phyloP scores from a whole-genome alignment of 2,329 filamentous ascomycete genomes.

The Arthrobotrys sphaeroides region DNA sequence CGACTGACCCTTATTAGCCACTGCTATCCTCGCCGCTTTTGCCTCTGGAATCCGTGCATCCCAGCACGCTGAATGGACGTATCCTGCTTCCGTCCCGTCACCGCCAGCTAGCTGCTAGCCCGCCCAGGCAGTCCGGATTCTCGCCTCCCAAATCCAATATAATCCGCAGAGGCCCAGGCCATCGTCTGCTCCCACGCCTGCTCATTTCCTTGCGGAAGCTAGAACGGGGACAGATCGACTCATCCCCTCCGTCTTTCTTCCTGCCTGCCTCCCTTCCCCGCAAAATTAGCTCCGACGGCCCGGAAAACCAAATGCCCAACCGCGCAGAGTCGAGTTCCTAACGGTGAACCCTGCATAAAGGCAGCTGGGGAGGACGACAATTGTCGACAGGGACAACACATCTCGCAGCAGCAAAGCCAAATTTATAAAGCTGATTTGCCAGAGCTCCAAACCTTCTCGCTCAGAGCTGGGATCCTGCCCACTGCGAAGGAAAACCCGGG shows the following conservation, averaged over 20 bases:
- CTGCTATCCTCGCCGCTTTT: slow-evolving; percentile 14
- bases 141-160: slow-evolving; percentile 39
- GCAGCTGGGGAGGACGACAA: slow-evolving; percentile 29
- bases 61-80: slow-evolving; percentile 33
- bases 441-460: slow-evolving; percentile 15
- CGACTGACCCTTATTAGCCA: slow-evolving; percentile 30
- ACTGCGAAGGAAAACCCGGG: background rate
- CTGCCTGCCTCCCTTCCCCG: slow-evolving; percentile 32
- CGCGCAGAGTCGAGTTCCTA: slow-evolving; percentile 15
- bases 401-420: slow-evolving; percentile 41
- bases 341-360: slow-evolving; percentile 28
- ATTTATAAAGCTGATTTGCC: slow-evolving; percentile 47
- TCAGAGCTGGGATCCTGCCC: background rate
- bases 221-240: slow-evolving; percentile 36
- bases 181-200: slow-evolving; percentile 17
- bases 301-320: slow-evolving; percentile 2
- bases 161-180: slow-evolving; percentile 18
- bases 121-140: slow-evolving; percentile 29
- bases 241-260: slow-evolving; percentile 19
- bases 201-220: slow-evolving; percentile 21
- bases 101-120: slow-evolving; percentile 6
- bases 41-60: slow-evolving; percentile 6
- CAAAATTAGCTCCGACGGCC: slow-evolving; percentile 31
- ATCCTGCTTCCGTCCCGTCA: slow-evolving; percentile 10
- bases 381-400: slow-evolving; percentile 53